phyloP scores from a whole-genome alignment of 805 yeast genomes.

The Sugiyamaella americana region DNA sequence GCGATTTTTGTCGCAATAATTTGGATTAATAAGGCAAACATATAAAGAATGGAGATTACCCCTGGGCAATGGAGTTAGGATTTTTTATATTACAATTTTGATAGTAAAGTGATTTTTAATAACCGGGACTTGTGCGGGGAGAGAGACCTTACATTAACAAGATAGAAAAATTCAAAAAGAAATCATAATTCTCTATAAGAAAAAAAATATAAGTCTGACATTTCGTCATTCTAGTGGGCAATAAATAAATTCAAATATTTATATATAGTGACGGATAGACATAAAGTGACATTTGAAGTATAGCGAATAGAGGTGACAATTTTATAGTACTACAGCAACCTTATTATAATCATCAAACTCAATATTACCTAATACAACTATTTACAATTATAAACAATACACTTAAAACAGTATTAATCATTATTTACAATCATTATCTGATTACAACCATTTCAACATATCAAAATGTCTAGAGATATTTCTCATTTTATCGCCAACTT shows the following conservation, averaged over 20 bases:
- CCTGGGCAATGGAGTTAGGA: not conserved
- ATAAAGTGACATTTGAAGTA: too few species aligned
- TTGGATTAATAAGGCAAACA: not conserved
- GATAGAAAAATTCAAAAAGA: not conserved
- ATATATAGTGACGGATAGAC: too few species aligned
- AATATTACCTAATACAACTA: too few species aligned
- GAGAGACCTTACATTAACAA: not conserved
- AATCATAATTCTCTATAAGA: not conserved
- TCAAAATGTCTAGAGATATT: slow-evolving; percentile 22
- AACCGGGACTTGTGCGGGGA: not conserved
- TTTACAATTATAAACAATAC: not conserved
- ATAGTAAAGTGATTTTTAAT: too few species aligned
- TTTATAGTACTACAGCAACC: too few species aligned
- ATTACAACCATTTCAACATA: not conserved
- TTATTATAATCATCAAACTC: too few species aligned
- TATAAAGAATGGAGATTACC: not conserved
- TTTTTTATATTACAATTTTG: too few species aligned
- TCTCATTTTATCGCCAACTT: slow-evolving; percentile 31
- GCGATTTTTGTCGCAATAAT: not conserved
- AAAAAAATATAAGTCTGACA: not conserved
- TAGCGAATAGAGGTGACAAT: too few species aligned
- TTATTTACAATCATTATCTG: not conserved
- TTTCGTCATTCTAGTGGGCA: not conserved
- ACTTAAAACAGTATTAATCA: not conserved
- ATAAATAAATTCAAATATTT: too few species aligned